phyloP scores from a whole-genome alignment of 2,329 filamentous ascomycete species.

The Pleomassaria siparia region DNA sequence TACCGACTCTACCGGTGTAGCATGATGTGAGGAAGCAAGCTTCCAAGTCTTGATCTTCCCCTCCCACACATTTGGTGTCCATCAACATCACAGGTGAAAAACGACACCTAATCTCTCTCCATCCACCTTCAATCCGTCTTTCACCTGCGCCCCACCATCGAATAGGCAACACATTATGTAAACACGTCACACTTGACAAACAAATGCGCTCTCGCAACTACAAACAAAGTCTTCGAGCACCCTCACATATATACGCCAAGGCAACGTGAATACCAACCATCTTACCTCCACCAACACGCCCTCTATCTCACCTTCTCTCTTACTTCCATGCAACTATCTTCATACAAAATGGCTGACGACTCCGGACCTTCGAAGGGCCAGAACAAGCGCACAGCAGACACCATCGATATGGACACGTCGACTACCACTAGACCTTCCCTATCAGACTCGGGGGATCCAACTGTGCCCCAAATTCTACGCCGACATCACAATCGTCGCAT shows the following conservation, averaged over 20 bases:
- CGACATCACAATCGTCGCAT: conserved; percentile 23
- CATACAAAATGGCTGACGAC: neutral
- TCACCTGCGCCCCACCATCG: neutral
- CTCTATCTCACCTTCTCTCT: too few relatives aligned
- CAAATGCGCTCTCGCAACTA: too few relatives aligned
- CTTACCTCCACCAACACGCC: too few relatives aligned
- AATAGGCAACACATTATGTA: neutral
- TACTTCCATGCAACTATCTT: neutral
- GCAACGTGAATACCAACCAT: too few relatives aligned
- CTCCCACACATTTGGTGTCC: too few relatives aligned
- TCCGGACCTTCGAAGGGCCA: conserved; percentile 10
- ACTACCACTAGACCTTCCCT: neutral
- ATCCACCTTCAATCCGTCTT: neutral
- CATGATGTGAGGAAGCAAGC: too few relatives aligned
- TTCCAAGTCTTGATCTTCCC: too few relatives aligned
- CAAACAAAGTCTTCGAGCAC: too few relatives aligned
- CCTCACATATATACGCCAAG: too few relatives aligned
- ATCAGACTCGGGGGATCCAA: neutral
- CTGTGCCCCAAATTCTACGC: conserved; percentile 19
- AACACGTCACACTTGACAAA: too few relatives aligned
- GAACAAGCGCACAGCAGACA: conserved; percentile 24
- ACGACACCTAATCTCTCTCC: neutral
- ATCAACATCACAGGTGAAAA: too few relatives aligned
- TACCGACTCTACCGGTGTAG: too few relatives aligned
- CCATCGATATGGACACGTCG: conserved; percentile 2